phyloP scores from a whole-genome alignment of 1,284 basidiomycete species.

The Earliella scabrosa region DNA sequence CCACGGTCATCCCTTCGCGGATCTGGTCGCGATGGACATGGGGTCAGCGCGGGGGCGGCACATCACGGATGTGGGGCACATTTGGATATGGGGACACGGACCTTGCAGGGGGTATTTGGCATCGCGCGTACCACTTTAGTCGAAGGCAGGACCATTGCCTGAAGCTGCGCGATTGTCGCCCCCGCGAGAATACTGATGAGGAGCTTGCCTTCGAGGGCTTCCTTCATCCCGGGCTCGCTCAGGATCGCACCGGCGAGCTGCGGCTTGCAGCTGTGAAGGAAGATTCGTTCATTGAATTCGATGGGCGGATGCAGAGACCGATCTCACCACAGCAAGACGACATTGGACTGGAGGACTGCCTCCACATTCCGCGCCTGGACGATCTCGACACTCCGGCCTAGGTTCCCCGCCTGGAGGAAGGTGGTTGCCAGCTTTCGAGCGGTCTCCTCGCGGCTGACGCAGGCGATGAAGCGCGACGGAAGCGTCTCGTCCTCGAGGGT shows the following conservation, averaged over 20 bases:
- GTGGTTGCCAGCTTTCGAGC: conserved; percentile 70
- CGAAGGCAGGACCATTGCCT: conserved; percentile 72
- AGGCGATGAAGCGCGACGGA: conserved; percentile 88
- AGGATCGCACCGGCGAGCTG: conserved; percentile 85
- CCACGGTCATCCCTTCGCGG: conserved; percentile 95
- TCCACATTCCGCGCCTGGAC: conserved; percentile 72
- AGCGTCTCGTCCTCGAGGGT: conserved; percentile 64
- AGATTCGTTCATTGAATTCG: background rate
- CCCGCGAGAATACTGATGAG: conserved; percentile 97
- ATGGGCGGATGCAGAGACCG: background rate
- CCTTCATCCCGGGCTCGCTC: conserved; percentile 78
- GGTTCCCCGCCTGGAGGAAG: conserved; percentile 62
- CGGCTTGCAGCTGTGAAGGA: conserved; percentile 88
- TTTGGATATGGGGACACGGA: conserved; percentile 40
- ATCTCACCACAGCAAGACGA: conserved; percentile 85
- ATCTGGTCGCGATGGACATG: conserved; percentile 58
- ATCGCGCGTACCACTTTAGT: conserved; percentile 94
- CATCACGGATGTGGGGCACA: background rate
- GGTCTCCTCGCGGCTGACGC: conserved; percentile 83
- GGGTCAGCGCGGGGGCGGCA: background rate
- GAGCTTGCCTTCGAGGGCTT: conserved; percentile 89
- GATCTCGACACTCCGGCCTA: conserved; percentile 73
- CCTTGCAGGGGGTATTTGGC: conserved; percentile 99
- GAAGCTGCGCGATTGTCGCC: conserved; percentile 86
- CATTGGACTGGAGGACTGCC: conserved; percentile 79